Conservation (phyloP, 2,329 filamentous ascomycete species). For the Aspergillus persii region DNA sequence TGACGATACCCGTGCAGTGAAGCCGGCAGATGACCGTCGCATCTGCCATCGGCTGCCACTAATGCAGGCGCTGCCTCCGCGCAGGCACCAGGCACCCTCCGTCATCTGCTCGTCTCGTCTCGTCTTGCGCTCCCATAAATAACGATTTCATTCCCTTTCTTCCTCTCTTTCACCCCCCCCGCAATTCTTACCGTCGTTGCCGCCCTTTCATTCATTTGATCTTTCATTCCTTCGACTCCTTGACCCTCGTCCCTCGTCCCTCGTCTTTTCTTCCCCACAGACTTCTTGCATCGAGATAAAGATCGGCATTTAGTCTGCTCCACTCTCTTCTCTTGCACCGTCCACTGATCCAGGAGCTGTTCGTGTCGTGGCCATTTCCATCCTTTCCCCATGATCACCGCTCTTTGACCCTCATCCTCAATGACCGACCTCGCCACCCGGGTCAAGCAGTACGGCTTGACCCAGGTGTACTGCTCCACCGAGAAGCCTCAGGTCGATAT, state of each 20-base stretch:
- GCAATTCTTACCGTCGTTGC: not conserved
- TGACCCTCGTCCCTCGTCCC: no score
- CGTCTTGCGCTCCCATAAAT: not conserved
- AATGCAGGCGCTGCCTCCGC: not conserved
- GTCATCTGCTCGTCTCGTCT: not conserved
- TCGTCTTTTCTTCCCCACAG: not conserved
- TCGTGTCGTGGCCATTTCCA: not conserved
- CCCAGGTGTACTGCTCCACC: conserved; percentile 40
- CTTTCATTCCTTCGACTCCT: not conserved
- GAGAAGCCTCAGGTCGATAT: conserved; percentile 50
- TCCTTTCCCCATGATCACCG: not conserved
- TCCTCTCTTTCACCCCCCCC: not conserved
- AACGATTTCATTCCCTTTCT: not conserved
- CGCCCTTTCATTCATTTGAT: no score
- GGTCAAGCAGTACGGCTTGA: conserved; percentile 42
- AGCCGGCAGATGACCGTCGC: no score
- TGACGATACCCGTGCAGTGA: no score
- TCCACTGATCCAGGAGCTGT: not conserved
- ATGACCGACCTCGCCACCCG: conserved; percentile 23
- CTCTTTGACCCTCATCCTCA: not conserved
- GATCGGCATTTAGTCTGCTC: not conserved
- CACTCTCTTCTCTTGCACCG: not conserved
- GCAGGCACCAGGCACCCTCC: conserved; percentile 7
- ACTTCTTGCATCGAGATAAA: not conserved
- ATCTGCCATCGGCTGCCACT: no score